phyloP scores from a whole-genome alignment of 2,329 filamentous ascomycete species.

The Phoma sp. region DNA sequence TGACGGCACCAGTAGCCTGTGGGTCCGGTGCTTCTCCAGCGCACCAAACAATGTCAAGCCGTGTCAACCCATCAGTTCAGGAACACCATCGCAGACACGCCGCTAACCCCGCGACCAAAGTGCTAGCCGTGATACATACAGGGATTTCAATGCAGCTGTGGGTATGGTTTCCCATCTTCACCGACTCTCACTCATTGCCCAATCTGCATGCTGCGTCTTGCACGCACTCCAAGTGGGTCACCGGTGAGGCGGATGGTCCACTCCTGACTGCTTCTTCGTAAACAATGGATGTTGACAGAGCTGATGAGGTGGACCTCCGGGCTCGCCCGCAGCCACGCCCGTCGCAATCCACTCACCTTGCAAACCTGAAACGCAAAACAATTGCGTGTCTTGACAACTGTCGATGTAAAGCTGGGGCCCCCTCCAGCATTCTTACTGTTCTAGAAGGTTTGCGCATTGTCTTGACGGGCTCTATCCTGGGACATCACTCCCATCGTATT shows the following conservation, averaged over 20 bases:
- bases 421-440: background rate
- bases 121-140: slow-evolving; percentile 7
- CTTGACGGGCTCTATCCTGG: background rate
- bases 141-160: slow-evolving; percentile 21
- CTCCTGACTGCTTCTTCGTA: background rate
- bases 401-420: background rate
- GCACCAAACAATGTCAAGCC: slow-evolving; percentile 1
- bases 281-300: background rate
- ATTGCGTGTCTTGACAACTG: slow-evolving; percentile 4
- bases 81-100: slow-evolving; percentile 7
- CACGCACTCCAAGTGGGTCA: slow-evolving; percentile 22
- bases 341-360: background rate
- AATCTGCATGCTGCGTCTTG: slow-evolving; percentile 19
- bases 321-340: slow-evolving; percentile 12
- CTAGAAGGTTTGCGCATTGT: background rate
- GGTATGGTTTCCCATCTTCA: slow-evolving; percentile 19
- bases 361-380: background rate
- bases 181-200: slow-evolving; percentile 31
- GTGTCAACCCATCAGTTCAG: slow-evolving; percentile 9
- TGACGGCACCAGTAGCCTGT: slow-evolving; percentile 12
- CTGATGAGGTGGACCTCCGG: slow-evolving; percentile 1
- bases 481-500: background rate
- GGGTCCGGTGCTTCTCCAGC: slow-evolving; percentile 4
- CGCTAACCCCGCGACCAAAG: slow-evolving; percentile 3
- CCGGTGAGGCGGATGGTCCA: slow-evolving; percentile 37